Percentiles rank a stretch among this genome's conserved stretches.
Evolutionary conservation across 495 filamentous ascomycete genomes (phyloP).

Genomic region (Trichoderma gamsii): DNA sequence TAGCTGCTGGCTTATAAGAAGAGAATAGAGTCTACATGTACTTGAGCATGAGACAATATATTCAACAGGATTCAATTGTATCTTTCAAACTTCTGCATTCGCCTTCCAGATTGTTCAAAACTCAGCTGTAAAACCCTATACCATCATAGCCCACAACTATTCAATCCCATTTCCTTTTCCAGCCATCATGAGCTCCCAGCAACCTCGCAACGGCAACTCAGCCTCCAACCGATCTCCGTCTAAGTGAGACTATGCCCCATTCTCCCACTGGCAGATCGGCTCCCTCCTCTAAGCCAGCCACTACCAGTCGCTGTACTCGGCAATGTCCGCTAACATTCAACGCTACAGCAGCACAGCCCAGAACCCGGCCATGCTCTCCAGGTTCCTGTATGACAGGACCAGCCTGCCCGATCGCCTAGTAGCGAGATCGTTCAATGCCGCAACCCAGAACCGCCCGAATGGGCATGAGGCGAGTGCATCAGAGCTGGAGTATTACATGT

Average conservation of each 20-base stretch:
- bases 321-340: constrained; percentile 8
- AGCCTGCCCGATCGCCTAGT: neutral
- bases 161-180: neutral
- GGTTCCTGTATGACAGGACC: constrained; percentile 2
- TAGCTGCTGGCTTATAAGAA: neutral
- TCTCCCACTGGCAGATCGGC: neutral
- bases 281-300: neutral
- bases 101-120: no score
- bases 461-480: neutral
- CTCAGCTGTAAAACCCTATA: neutral
- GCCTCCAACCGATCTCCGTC: neutral
- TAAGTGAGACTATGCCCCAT: neutral
- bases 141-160: neutral
- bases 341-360: neutral
- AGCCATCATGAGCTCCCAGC: neutral
- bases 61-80: neutral
- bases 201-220: neutral
- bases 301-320: neutral
- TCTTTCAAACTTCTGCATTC: no score
- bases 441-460: neutral
- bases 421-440: neutral
- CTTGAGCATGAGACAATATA: neutral
- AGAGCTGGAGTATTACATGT: constrained; percentile 6
- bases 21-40: neutral
- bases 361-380: constrained; percentile 1